These are phyloP conservation scores for Suillus clintonianus DNA, from an alignment of 768 basidiomycete species.

Conservation along the genomic window DNA sequence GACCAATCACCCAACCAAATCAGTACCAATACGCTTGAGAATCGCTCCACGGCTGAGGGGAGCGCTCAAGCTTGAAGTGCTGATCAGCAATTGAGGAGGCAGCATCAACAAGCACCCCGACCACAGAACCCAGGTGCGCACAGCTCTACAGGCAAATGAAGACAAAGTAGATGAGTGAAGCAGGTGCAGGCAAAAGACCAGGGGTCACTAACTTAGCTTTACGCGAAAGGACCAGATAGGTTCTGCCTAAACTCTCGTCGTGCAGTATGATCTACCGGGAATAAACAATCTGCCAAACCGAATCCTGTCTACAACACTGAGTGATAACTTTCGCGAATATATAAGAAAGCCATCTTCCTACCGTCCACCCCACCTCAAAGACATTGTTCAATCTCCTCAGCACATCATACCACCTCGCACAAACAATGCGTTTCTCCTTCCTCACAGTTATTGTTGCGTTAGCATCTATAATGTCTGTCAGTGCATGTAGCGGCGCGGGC, in stretches of 20 bases:
- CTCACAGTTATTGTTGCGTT: neutral
- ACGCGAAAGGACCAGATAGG: neutral
- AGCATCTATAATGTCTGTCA: neutral
- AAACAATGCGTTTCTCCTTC: neutral
- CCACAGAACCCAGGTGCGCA: neutral
- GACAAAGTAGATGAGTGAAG: neutral
- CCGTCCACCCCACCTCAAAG: neutral
- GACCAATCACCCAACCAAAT: neutral
- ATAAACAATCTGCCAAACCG: neutral
- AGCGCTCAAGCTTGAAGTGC: neutral
- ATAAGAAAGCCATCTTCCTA: neutral
- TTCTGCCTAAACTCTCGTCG: neutral
- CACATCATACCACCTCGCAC: neutral
- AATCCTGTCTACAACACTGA: neutral
- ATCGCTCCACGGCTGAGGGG: neutral
- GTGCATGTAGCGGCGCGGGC: neutral
- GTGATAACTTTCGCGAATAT: neutral
- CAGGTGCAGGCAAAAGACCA: neutral
- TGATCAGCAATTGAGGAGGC: neutral
- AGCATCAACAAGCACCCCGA: neutral
- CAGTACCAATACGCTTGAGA: neutral
- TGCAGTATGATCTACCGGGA: neutral
- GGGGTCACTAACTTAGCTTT: neutral
- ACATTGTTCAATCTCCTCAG: neutral
- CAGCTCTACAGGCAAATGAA: neutral